A percentile compares a stretch with the other conserved stretches of the same genome.
Evolutionary conservation across 768 basidiomycete genomes (phyloP).

Genomic region (Psilocybe azurescens): DNA sequence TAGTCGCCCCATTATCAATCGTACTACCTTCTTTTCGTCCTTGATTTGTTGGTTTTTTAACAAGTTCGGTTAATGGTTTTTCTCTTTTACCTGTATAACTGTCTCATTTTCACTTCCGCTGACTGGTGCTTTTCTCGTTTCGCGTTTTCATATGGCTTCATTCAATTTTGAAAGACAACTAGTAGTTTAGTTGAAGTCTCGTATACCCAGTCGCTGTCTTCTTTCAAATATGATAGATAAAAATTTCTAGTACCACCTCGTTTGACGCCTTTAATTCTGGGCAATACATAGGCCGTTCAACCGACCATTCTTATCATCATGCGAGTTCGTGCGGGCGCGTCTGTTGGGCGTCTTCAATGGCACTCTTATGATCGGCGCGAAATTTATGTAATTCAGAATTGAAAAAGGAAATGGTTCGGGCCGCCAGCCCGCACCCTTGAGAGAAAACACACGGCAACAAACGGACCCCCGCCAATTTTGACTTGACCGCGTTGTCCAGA

Average conservation of each 20-base stretch:
- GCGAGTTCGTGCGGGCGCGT: background rate
- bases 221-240: background rate
- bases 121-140: background rate
- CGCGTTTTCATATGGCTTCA: background rate
- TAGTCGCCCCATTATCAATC: constrained; percentile 9
- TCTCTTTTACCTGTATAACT: background rate
- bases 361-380: constrained; percentile 14
- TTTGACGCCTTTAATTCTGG: background rate
- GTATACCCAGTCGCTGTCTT: background rate
- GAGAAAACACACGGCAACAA: constrained; percentile 18
- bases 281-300: background rate
- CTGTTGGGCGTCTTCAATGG: background rate
- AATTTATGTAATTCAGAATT: constrained; percentile 17
- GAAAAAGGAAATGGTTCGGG: background rate
- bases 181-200: background rate
- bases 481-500: background rate
- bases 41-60: constrained; percentile 20
- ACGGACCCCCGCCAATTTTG: background rate
- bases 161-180: background rate
- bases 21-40: constrained; percentile 10
- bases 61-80: constrained; percentile 14
- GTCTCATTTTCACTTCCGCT: background rate
- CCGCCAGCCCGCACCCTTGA: constrained; percentile 1
- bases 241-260: too few species aligned
- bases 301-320: background rate